Evolutionary conservation across 1,284 basidiomycete genomes (phyloP).

Genomic region (Heterobasidion parviporum): DNA sequence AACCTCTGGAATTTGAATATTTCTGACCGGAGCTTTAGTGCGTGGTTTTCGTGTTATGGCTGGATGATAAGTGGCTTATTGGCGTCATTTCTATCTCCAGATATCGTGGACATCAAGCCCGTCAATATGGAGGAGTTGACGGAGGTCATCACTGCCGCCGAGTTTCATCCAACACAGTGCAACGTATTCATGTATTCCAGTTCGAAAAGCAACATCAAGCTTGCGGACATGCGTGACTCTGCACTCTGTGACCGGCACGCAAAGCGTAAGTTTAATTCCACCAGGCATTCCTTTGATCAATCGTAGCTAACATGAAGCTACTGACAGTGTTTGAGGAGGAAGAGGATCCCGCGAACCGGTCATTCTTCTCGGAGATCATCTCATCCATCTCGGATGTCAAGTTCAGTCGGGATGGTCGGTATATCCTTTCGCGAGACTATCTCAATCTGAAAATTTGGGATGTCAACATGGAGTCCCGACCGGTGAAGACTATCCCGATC

Average conservation of each 20-base stretch:
- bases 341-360: slow-evolving; percentile 94
- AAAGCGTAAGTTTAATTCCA: slow-evolving; percentile 64
- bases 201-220: slow-evolving; percentile 99
- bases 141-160: slow-evolving; percentile 98
- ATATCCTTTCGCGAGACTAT: slow-evolving; percentile 96
- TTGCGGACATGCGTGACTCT: slow-evolving; percentile 99
- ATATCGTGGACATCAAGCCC: slow-evolving; percentile 99
- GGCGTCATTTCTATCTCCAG: slow-evolving; percentile 32
- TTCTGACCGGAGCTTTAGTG: slow-evolving; percentile 98
- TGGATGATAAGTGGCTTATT: not conserved
- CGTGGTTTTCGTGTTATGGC: slow-evolving; percentile 25
- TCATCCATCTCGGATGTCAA: slow-evolving; percentile 99
- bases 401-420: slow-evolving; percentile 95
- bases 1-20: slow-evolving; percentile 95
- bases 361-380: slow-evolving; percentile 99
- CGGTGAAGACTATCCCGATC: slow-evolving; percentile 96
- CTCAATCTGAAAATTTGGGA: slow-evolving; percentile 99
- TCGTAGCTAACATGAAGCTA: slow-evolving; percentile 1
- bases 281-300: not conserved
- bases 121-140: slow-evolving; percentile 99
- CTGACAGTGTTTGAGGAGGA: slow-evolving; percentile 91
- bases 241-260: slow-evolving; percentile 95
- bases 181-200: slow-evolving; percentile 99
- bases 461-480: slow-evolving; percentile 97
- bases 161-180: slow-evolving; percentile 97